Evolutionary conservation across 2,329 filamentous ascomycete species (phyloP).

Genomic region (Colletotrichum viniferum): DNA sequence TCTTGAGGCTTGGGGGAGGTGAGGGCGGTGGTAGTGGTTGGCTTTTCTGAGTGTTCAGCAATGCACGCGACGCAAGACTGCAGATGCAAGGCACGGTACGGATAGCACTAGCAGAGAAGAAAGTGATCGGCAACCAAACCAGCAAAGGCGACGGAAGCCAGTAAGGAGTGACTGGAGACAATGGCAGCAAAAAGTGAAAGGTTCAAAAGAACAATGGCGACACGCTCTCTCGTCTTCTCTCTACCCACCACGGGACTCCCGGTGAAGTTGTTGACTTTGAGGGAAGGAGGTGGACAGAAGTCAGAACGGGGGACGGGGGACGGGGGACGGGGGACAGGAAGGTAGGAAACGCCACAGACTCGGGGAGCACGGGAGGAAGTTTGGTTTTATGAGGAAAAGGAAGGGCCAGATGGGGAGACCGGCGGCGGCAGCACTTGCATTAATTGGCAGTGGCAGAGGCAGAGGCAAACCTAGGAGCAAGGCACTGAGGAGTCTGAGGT

Average conservation of each 20-base stretch:
- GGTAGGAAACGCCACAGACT: constrained; percentile 8
- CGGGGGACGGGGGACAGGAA: constrained; percentile 6
- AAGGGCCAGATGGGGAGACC: constrained; percentile 1
- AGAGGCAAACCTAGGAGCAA: background rate
- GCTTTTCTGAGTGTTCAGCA: background rate
- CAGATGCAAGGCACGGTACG: background rate
- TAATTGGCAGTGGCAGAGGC: background rate
- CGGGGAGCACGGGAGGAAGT: constrained; percentile 8
- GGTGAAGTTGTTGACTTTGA: constrained; percentile 4
- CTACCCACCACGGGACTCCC: constrained; percentile 12
- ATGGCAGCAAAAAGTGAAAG: constrained; percentile 20
- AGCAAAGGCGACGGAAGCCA: constrained; percentile 22
- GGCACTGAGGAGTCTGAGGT: background rate
- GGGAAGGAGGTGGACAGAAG: constrained; percentile 3
- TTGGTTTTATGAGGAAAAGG: constrained; percentile 20
- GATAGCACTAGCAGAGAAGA: background rate
- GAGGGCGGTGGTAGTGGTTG: background rate
- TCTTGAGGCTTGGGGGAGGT: background rate
- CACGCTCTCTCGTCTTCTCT: constrained; percentile 18
- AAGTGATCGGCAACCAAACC: background rate
- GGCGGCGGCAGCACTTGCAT: background rate
- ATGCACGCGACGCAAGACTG: constrained; percentile 14
- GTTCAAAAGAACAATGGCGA: constrained; percentile 23
- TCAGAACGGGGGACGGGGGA: constrained; percentile 22
- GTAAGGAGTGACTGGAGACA: constrained; percentile 46